Evolutionary conservation across 2,329 filamentous ascomycete genomes (phyloP).

Genomic region (Trematosphaeria pertusa): DNA sequence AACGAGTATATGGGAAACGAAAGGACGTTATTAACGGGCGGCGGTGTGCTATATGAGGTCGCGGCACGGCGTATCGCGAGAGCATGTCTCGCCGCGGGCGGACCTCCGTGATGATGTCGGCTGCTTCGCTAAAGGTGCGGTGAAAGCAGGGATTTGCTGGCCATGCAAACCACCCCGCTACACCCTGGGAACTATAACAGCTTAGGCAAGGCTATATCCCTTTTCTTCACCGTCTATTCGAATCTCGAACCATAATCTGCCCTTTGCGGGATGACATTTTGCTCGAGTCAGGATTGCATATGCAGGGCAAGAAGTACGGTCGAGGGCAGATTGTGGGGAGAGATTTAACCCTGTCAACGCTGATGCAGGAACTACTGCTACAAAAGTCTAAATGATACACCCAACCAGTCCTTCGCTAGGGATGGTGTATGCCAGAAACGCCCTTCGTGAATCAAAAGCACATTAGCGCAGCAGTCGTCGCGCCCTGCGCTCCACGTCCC

Average conservation of each 20-base stretch:
- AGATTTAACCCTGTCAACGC: too few relatives aligned
- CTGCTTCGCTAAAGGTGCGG: conserved; percentile 23
- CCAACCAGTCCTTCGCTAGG: too few relatives aligned
- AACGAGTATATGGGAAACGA: not conserved
- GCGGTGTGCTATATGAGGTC: not conserved
- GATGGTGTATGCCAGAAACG: conserved; percentile 7
- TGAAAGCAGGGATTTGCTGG: conserved; percentile 22
- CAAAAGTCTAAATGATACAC: too few relatives aligned
- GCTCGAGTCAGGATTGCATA: too few relatives aligned
- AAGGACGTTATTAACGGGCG: not conserved
- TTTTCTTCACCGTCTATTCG: conserved; percentile 12
- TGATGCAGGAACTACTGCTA: too few relatives aligned
- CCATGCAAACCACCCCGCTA: conserved; percentile 2
- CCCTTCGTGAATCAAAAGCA: conserved; percentile 9
- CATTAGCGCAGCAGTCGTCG: conserved; percentile 14
- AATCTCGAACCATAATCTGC: too few relatives aligned
- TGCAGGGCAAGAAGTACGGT: too few relatives aligned
- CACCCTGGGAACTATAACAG: not conserved
- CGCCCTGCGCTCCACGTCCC: conserved; percentile 60
- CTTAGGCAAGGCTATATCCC: conserved; percentile 10
- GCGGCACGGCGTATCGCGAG: not conserved
- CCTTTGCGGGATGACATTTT: too few relatives aligned
- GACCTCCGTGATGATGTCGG: not conserved
- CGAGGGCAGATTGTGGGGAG: too few relatives aligned
- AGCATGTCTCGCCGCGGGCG: not conserved